Conservation (phyloP, 768 basidiomycete genomes). For the Russula emetica region DNA sequence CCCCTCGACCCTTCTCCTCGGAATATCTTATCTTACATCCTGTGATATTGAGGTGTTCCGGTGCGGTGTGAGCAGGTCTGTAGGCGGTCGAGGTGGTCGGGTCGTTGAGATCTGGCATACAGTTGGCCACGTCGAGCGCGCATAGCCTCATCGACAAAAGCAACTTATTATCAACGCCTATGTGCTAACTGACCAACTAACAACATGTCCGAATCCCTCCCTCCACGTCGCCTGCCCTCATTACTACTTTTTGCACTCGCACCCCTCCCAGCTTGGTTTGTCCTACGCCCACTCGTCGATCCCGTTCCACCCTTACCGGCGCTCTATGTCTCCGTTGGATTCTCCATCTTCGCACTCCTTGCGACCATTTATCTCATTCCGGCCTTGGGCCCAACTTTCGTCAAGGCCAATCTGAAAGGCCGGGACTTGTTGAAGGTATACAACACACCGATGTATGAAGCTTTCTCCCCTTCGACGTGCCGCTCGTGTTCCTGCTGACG, state of each 20-base stretch:
- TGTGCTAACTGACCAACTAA: not conserved
- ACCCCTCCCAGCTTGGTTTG: conserved; percentile 69
- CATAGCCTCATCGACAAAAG: not conserved
- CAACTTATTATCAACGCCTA: not conserved
- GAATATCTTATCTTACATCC: conserved; percentile 46
- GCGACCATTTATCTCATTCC: conserved; percentile 76
- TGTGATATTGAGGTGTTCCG: conserved; percentile 27
- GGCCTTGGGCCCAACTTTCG: conserved; percentile 73
- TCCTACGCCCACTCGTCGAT: conserved; percentile 65
- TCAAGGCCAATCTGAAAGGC: conserved; percentile 79
- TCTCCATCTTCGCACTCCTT: conserved; percentile 78
- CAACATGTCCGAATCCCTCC: conserved; percentile 23
- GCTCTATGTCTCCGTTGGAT: conserved; percentile 74
- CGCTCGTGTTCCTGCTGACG: not conserved
- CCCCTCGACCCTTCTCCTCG: conserved; percentile 54
- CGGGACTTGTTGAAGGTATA: conserved; percentile 84
- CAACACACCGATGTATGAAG: conserved; percentile 59
- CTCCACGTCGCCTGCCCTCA: conserved; percentile 23
- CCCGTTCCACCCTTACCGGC: conserved; percentile 66
- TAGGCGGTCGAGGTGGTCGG: conserved; percentile 11
- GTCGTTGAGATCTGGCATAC: conserved; percentile 23
- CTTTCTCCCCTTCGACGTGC: not conserved
- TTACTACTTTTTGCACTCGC: conserved; percentile 54
- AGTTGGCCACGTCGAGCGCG: conserved; percentile 18
- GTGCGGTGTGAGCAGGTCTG: conserved; percentile 4